Base-by-base conservation (phyloP, 2,329 filamentous ascomycete genomes). In the Venturia pyrina region DNA sequence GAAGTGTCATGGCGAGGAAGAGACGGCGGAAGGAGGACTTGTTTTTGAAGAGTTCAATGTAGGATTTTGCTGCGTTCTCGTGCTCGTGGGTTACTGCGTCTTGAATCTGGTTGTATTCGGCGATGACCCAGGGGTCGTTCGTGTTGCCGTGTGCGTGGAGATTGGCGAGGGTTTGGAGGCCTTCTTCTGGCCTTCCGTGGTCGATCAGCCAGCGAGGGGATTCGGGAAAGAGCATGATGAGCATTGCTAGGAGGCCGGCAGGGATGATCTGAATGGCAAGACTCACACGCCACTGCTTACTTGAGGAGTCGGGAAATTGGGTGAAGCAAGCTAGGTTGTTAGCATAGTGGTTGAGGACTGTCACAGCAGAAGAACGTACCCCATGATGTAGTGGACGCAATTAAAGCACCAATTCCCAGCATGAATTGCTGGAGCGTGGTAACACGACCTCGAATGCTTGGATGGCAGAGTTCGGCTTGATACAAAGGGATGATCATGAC, bases 341-440 rank as follows among this genome's bases (percentile, higher is more conserved):
- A 64, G 44, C 21, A 64, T n/a, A 17, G 5, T 15, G 21, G 5
- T 53, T 11, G 6, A 53, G 15, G n/a, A 15, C 5, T 3, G 28
- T 53, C 8, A 15, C 8, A 28, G 50, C 3, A 11, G 62, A 17
- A 17, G 15, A 19, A 40, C 28, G 32, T 60, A 78, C 87, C 90
- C 68, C 87, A 93, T 0, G 85, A 86, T 61, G 89, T 85, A 89
- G 89, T 92, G 0, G 86, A 82, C 0, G 90, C 90, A 19, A 87
- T 77, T 1, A 95, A 82, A 19, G 89, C 80, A 66, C 90, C 90
- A 37, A 93, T 83, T 0, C 89, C 90, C 63, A 93, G 75, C 89
- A 93, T 93, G 72, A 93, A 92, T 71, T 93, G 90, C 74, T 93
- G 90, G 3, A 93, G 79, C 40, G 86, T 84, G 0, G 89, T 92